Conservation (phyloP, 495 filamentous ascomycete species). For the Venustampulla echinocandica region DNA sequence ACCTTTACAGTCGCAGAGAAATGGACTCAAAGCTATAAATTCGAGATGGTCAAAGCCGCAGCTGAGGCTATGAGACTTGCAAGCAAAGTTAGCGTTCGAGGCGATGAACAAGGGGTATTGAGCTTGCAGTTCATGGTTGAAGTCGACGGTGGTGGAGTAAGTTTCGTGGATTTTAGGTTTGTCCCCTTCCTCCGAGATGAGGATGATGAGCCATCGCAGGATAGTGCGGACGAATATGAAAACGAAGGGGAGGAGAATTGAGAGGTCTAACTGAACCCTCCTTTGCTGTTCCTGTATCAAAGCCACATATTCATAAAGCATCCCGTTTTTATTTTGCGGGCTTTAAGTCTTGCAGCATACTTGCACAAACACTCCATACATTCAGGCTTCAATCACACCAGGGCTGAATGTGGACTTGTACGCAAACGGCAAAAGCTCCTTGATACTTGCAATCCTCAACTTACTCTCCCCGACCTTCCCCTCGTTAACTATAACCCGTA, state of each 20-base stretch:
- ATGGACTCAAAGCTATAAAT: conserved; percentile 63
- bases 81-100: conserved; percentile 82
- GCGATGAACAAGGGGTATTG: conserved; percentile 79
- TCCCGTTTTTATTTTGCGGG: too few species aligned
- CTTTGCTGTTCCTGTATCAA: too few species aligned
- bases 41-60: conserved; percentile 73
- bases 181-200: conserved; percentile 60
- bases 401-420: too few species aligned
- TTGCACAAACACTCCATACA: neutral
- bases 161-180: conserved; percentile 74
- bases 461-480: neutral
- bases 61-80: conserved; percentile 82
- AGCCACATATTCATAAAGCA: too few species aligned
- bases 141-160: conserved; percentile 29
- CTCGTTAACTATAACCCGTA: conserved; percentile 21
- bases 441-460: conserved; percentile 7
- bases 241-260: conserved; percentile 10
- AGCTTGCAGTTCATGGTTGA: conserved; percentile 97
- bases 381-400: neutral
- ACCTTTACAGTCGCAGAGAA: conserved; percentile 56
- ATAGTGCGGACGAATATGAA: conserved; percentile 18
- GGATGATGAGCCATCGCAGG: conserved; percentile 31
- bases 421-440: conserved; percentile 13
- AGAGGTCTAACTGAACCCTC: neutral
- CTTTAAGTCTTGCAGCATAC: too few species aligned